Evolutionary conservation across 805 yeast genomes (phyloP).

Genomic region (Tetrapisispora namnaoensis): DNA sequence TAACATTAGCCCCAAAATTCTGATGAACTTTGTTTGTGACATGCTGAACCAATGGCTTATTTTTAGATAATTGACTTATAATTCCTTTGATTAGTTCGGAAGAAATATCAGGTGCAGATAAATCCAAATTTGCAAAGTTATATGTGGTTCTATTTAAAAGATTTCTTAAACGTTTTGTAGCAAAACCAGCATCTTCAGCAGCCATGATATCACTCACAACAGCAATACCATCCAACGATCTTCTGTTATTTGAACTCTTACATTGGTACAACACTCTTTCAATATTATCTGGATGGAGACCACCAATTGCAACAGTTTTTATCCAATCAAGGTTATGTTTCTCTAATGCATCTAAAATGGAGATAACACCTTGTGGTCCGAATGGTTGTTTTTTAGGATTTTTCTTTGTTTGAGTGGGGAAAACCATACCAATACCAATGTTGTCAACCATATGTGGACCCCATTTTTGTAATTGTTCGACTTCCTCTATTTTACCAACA

Average conservation of each 20-base stretch:
- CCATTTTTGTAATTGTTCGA: conserved; percentile 24
- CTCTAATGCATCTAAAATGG: conserved; percentile 40
- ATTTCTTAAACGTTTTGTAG: conserved; percentile 35
- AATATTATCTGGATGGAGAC: conserved; percentile 56
- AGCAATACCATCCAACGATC: conserved; percentile 68
- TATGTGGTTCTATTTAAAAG: conserved; percentile 15
- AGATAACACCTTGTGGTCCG: conserved; percentile 60
- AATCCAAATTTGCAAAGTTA: conserved; percentile 9
- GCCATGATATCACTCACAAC: conserved; percentile 84
- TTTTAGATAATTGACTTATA: conserved; percentile 18
- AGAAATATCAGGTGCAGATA: not conserved
- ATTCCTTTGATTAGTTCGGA: conserved; percentile 7
- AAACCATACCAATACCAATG: conserved; percentile 77
- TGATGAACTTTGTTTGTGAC: conserved; percentile 85
- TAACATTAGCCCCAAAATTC: conserved; percentile 78
- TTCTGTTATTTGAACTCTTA: conserved; percentile 35
- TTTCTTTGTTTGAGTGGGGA: conserved; percentile 63
- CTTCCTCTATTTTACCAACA: conserved; percentile 50
- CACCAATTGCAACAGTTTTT: conserved; percentile 72
- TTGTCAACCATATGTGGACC: conserved; percentile 48
- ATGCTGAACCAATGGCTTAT: conserved; percentile 68
- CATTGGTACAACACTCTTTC: conserved; percentile 44
- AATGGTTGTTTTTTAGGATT: conserved; percentile 44
- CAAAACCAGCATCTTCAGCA: conserved; percentile 39
- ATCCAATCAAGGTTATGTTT: conserved; percentile 31